Percentiles rank a stretch among this genome's conserved stretches.
These are phyloP conservation scores for Xylariaceae sp. DNA, from an alignment of 2,329 filamentous ascomycete genomes.

Conservation along the genomic window DNA sequence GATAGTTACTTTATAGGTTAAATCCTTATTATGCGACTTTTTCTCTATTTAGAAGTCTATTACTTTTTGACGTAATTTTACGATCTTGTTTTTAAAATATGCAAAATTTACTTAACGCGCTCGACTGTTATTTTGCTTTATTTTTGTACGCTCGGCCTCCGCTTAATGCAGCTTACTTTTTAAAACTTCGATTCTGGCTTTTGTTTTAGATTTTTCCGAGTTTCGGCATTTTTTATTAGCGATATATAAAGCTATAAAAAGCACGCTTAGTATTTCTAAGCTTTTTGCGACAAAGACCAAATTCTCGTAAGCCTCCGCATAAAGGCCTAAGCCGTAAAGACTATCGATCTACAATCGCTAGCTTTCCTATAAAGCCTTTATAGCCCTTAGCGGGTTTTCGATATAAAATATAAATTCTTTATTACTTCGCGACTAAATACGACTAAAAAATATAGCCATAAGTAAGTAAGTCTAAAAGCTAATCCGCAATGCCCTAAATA, in stretches of 20 bases:
- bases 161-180: background rate
- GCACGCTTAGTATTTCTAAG: background rate
- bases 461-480: background rate
- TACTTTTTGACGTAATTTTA: background rate
- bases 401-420: constrained; percentile 1
- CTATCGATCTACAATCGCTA: background rate
- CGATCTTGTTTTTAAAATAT: background rate
- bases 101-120: background rate
- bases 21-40: background rate
- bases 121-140: background rate
- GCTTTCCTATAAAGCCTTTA: background rate
- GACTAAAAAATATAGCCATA: background rate
- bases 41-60: background rate
- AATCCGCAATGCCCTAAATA: background rate
- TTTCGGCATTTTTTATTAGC: background rate
- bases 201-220: background rate
- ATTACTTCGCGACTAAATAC: background rate
- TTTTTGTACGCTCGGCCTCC: background rate
- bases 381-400: background rate
- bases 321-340: background rate
- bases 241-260: constrained; percentile 1
- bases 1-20: background rate
- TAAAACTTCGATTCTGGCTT: background rate
- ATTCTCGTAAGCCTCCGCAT: background rate
- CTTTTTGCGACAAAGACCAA: background rate